Conservation (phyloP, 371 early-diverging fungal genomes). For the Rhizopus delemar region DNA sequence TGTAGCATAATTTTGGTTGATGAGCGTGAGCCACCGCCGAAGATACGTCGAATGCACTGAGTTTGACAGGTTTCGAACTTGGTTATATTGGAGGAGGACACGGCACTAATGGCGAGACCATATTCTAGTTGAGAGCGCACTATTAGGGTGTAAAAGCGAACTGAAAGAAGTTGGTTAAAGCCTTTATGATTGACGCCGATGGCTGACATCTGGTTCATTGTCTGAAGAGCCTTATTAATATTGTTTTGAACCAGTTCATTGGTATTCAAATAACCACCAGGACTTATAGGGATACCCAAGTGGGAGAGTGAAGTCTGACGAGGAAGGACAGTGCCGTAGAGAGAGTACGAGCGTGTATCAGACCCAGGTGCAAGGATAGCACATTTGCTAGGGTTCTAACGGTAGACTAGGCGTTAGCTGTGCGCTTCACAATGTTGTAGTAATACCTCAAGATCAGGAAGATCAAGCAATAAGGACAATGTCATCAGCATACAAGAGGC, state of each 20-base stretch:
- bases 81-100: too few species aligned
- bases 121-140: too few species aligned
- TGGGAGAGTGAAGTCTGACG: not conserved
- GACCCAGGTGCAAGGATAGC: conserved; percentile 3
- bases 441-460: not conserved
- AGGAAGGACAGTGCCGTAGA: not conserved
- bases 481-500: conserved; percentile 16
- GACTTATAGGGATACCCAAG: conserved; percentile 3
- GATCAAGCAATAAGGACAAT: conserved; percentile 10
- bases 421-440: conserved; percentile 9
- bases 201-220: not conserved
- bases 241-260: conserved; percentile 1
- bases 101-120: too few species aligned
- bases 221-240: not conserved
- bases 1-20: too few species aligned
- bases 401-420: conserved; percentile 11
- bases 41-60: too few species aligned
- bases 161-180: conserved; percentile 33
- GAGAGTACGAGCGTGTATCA: not conserved
- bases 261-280: not conserved
- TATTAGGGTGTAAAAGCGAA: conserved; percentile 7
- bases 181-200: conserved; percentile 3
- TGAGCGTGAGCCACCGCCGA: too few species aligned
- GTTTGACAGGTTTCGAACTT: too few species aligned
- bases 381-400: conserved; percentile 7